Evolutionary conservation across 1,139 yeast species (phyloP), one percentile per base, ranked within the genome.

Genomic region (Debaryomyces psychrophilus): DNA sequence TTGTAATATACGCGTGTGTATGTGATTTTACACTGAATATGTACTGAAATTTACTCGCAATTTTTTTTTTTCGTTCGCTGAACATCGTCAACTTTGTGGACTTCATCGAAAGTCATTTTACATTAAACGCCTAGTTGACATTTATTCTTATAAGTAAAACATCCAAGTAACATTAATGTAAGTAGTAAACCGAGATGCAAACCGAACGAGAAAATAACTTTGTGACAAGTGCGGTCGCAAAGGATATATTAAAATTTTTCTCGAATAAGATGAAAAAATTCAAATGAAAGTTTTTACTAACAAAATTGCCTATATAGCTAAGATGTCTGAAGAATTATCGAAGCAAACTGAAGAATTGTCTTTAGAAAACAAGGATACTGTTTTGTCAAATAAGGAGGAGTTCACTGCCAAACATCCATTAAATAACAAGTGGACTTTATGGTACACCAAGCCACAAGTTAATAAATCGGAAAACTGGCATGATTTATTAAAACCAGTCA

Each of bases 381-480:
- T 85, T 47, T 81, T 87, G 60, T 80, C 83, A 60, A 77, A 79
- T 58, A 77, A 82, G 58, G 86, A 82, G 57, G 88, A 85, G 63
- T 86, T 88, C 67, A 79, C 78, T 51, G 87, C 85, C 54, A 85
- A 90, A 69, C 99, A 93, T 69, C 97, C 98, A 46, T 82, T 93
- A 62, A 88, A 90, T 71, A 83, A 85, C 64, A 83, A 83, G 69
- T 93, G 99, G 99, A 90, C 98, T 40, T 81, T 93, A 63, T 93
- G 99, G 99, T 93, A 90, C 78, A 89, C 97, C 50, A 90, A 90
- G 75, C 97, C 98, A 51, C 85, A 90, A 57, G 83, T 86, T 50
- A 86, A 81, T 64, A 78, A 76, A 59, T 77, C 77, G 55, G 97
- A 90, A 69, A 85, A 90, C 62, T 93, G 99, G 99, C 83, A 89